Evolutionary conservation across 495 filamentous ascomycete species (phyloP), one percentile per base, ranked within the genome.

Genomic region (Viridothelium virens): DNA sequence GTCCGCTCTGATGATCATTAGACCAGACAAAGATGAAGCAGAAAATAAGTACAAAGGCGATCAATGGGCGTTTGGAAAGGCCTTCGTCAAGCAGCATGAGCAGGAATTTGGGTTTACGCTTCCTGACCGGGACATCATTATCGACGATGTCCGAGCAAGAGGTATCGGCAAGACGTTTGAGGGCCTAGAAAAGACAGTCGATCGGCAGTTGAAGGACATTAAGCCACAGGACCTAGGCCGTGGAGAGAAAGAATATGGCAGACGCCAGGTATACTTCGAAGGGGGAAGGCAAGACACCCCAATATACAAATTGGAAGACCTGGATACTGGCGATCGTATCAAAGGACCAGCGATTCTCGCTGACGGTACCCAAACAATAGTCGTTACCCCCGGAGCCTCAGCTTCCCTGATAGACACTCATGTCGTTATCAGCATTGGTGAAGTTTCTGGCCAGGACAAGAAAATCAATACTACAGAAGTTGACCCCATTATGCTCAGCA

Each of bases 41-140:
- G 75, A 82, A 63, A 81, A 80, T 44, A 78, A 82, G n/a, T 88
- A 81, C 67, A 77, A 75, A 61, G 85, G 83, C 3, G 83, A 88
- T 63, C 83, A 89, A 14, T 90, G 86, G 87, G 91, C 85, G 2
- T 96, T 91, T 74, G 90, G 86, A 5, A 84, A 87, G 67, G 91
- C 89, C 0, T 98, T 98, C 68, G 80, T 93, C 12, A 83, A 84
- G 70, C 89, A 95, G 63, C 93, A 98, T 72, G 85, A 92, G 44
- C 92, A 93, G 70, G 94, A 97, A 72, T 98, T 97, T 74, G 93
- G 91, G 0, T 97, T 98, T 72, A 93, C 91, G 1, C 79, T 96
- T 2, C 90, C 92, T 33, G 88, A 92, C 56, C 81, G 93, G 61
- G 90, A 96, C 70, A 91, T 97, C 50, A 89, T 97, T 62, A 85